Conservation (phyloP, 192 early-diverging fungal genomes). For the Oehlia diaphana region DNA sequence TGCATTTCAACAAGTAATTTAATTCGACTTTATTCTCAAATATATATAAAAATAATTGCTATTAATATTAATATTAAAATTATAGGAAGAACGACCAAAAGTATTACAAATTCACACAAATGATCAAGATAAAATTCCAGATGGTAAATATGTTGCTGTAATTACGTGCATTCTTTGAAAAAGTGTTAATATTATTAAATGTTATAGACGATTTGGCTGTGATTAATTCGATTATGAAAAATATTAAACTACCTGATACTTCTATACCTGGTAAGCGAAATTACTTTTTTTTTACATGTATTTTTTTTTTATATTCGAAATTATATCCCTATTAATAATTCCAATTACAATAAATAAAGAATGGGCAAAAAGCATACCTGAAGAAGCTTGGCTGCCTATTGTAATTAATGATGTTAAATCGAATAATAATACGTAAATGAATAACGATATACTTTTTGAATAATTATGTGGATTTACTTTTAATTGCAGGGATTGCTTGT, state of each 20-base stretch:
- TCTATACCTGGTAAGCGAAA: neutral
- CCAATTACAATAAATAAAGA: neutral
- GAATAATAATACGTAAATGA: neutral
- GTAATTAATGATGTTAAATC: neutral
- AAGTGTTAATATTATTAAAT: neutral
- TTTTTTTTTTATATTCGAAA: neutral
- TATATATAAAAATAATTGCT: neutral
- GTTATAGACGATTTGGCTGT: neutral
- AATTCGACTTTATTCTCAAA: neutral
- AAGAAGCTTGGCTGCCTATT: slow-evolving; percentile 18
- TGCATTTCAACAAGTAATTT: neutral
- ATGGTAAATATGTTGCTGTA: neutral
- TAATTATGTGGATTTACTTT: too few species aligned
- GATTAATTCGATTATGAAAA: slow-evolving; percentile 12
- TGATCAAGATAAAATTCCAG: slow-evolving; percentile 6
- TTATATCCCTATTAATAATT: neutral
- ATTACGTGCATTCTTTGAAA: neutral
- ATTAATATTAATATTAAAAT: neutral
- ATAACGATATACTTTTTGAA: too few species aligned
- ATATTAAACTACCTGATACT: neutral
- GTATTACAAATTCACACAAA: neutral
- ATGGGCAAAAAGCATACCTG: slow-evolving; percentile 15
- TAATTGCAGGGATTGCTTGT: too few species aligned
- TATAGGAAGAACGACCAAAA: neutral
- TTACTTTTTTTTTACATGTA: neutral